Evolutionary conservation across 1,284 basidiomycete genomes (phyloP), one percentile per base, ranked within the genome.

Genomic region (Cutaneotrichosporon dermatis): DNA sequence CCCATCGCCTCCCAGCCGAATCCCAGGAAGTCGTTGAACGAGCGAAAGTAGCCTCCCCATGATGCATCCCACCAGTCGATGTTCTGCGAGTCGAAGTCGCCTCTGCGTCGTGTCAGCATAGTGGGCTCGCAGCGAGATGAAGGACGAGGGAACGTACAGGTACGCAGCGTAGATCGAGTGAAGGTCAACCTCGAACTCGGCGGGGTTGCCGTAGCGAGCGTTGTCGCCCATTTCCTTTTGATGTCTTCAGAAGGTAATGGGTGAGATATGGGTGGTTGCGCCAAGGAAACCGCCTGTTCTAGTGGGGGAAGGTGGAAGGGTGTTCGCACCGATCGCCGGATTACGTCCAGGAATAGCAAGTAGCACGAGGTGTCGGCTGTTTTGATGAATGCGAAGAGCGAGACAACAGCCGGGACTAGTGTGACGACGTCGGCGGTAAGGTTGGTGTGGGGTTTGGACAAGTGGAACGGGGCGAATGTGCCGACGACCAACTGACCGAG

Each of bases 131-230:
- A 40, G 8, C 16, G 25, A 13, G 9, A 15, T 7, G n/a, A 48
- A 4, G 6, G 4, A 25, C 35, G 41, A 11, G 13, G 3, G 25
- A 25, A 50, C 76, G 69, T 55, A 77, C 77, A 92, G 86, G 74
- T 89, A 92, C 10, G 87, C 88, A 10, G 89, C 86, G 72, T 91
- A 92, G 13, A 91, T 84, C 46, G 89, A 91, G 68, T 92, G 90
- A 11, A 92, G 82, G 74, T 92, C 90, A 68, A 86, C 88, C 67
- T 90, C 85, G 85, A 88, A 92, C 36, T 88, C 88, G 64, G 82
- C 81, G 6, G 88, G 87, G 67, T 90, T 87, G 33, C 90, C 90
- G 37, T 75, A 76, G 58, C 69, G 75, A 13, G 70, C 69, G 33
- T 59, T 59, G 61, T 76, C 74, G 40, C 65, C 67, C 69, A 71